phyloP scores from a whole-genome alignment of 2,329 filamentous ascomycete genomes.

The Pseudogymnoascus sp. region DNA sequence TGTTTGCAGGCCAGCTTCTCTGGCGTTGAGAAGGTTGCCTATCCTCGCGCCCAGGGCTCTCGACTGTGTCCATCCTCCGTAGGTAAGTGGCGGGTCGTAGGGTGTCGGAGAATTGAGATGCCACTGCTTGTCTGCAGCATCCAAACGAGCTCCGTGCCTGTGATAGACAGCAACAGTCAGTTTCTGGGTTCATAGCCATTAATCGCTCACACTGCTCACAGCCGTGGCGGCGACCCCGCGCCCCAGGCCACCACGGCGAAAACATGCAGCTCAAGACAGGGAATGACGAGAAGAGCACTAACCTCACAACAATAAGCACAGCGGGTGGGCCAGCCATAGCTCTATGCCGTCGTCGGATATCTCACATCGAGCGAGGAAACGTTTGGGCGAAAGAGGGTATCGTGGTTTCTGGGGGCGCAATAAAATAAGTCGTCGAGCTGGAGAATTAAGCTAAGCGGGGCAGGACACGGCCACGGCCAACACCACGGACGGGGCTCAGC shows the following conservation, averaged over 20 bases:
- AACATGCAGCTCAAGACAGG: background rate
- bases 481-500: background rate
- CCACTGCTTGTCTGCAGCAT: slow-evolving; percentile 92
- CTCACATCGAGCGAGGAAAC: slow-evolving; percentile 1
- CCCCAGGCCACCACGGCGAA: background rate
- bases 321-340: slow-evolving; percentile 41
- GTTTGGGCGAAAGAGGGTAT: background rate
- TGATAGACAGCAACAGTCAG: background rate
- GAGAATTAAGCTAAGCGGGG: slow-evolving; percentile 5
- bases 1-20: slow-evolving; percentile 29
- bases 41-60: slow-evolving; percentile 77
- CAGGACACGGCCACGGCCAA: background rate
- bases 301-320: slow-evolving; percentile 45
- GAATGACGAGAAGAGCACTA: slow-evolving; percentile 17
- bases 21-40: slow-evolving; percentile 57
- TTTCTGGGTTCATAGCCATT: background rate
- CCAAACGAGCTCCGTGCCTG: slow-evolving; percentile 86
- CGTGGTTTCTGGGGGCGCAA: background rate
- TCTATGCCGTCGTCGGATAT: slow-evolving; percentile 5
- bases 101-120: slow-evolving; percentile 86
- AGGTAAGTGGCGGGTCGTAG: slow-evolving; percentile 92
- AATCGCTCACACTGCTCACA: background rate
- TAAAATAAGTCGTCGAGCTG: background rate
- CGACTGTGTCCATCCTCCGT: slow-evolving; percentile 86
- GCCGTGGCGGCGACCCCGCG: background rate